phyloP scores from a whole-genome alignment of 495 filamentous ascomycete species.

The Podospora fimiseda region DNA sequence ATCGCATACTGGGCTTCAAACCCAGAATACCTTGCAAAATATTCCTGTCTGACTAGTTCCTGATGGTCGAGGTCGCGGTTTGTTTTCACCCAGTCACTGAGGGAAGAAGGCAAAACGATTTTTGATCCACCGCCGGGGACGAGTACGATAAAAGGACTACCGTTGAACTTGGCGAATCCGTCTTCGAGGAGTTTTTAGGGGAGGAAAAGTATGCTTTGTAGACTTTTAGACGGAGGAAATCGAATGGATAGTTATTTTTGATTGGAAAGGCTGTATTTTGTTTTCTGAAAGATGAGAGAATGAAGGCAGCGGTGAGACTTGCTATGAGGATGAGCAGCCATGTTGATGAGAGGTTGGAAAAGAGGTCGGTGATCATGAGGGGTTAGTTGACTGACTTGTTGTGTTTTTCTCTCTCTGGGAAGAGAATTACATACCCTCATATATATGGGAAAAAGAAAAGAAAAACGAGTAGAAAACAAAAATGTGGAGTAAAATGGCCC shows the following conservation, averaged over 20 bases:
- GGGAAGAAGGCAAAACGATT: not conserved
- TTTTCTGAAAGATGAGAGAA: no score
- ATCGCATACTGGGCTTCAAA: not conserved
- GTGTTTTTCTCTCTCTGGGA: not conserved
- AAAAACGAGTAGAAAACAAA: no score
- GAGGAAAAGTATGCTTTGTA: not conserved
- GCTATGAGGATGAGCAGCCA: not conserved
- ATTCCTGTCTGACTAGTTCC: not conserved
- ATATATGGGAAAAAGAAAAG: no score
- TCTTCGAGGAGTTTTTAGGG: not conserved
- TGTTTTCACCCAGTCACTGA: not conserved
- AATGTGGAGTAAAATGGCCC: no score
- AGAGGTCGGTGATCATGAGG: no score
- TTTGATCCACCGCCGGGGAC: not conserved
- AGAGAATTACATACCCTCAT: no score
- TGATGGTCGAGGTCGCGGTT: not conserved
- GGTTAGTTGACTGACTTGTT: not conserved
- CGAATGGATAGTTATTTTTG: not conserved
- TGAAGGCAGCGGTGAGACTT: not conserved
- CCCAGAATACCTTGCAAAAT: not conserved
- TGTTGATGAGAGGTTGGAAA: no score
- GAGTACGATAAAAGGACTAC: not conserved
- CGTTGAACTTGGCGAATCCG: not conserved
- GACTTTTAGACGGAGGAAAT: not conserved
- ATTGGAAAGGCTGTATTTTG: not conserved